Evolutionary conservation across 129 eudicot genomes (phyloP), one percentile per base, ranked within the genome.

Genomic region (Rutidosis leptorrhynchoides): DNA sequence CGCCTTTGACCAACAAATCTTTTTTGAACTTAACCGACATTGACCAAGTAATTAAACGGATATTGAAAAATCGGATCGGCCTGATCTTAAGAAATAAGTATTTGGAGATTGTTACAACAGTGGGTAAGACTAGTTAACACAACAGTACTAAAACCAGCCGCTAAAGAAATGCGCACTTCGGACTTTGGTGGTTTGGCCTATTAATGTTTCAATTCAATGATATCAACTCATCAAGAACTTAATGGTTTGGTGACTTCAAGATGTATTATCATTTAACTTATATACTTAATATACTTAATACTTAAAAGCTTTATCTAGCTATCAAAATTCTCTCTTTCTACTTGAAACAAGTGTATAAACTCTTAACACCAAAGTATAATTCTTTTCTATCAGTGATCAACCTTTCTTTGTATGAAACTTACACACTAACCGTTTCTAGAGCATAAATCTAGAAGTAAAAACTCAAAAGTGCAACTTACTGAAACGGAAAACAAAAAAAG

Each of bases 381-480:
- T 21, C 43, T 62, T 43, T 72, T 52, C 54, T 70, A 51, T 45
- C 48, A 20, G 28, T 20, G 48, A 27, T 64, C 53, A 59, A 24
- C 54, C 64, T 63, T 63, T 49, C 43, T 64, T 63, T 62, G 51
- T 63, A 37, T 20, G 7, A 11, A 56, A 56, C 54, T 42, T 65
- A 43, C 61, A 66, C 11, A 43, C 66, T 10, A 35, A 42, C 64
- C 29, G 7, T 69, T 56, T 14, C 46, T 64, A 73, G 20, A 74
- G 30, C 43, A 35, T 3, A 23, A 54, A 52, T 63, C 77, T 27
- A 52, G 35, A 29, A 26, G 14, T 54, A 24, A 51, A 22, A 75
- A 32, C 79, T 48, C 73, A 57, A 30, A 19, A 46, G 26, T 73
- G 67, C 37, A 45, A 58, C 57, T 37, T 22, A 65, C 61, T 17